Conservation (phyloP, 2,329 filamentous ascomycete genomes). For the Hypocreales sp. region DNA sequence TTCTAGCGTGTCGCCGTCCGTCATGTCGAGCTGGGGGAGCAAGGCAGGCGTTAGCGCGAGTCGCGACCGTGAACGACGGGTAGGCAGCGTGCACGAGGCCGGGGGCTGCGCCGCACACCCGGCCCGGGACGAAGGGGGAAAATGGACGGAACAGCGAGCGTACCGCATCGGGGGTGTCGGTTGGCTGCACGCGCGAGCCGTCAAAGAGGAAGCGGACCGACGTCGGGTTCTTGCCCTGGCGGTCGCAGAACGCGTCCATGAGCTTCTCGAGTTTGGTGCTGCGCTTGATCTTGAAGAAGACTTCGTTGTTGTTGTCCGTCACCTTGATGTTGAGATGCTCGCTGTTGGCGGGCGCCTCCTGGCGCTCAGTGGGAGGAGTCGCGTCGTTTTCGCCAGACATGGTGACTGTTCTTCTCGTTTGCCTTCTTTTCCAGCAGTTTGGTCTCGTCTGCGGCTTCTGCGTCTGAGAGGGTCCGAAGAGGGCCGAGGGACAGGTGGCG, state of each 20-base stretch:
- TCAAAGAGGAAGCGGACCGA: constrained; percentile 94
- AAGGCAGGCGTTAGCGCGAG: no score
- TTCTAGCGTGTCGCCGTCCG: constrained; percentile 87
- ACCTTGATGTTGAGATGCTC: constrained; percentile 99
- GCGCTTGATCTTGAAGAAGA: constrained; percentile 99
- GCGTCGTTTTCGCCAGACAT: constrained; percentile 33
- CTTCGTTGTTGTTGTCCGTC: constrained; percentile 97
- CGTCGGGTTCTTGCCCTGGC: constrained; percentile 72
- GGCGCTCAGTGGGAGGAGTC: constrained; percentile 30
- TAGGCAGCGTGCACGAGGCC: not conserved
- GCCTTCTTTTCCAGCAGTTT: not conserved
- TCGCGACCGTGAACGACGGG: not conserved
- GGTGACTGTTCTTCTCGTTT: not conserved
- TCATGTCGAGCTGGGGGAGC: constrained; percentile 70
- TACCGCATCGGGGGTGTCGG: constrained; percentile 85
- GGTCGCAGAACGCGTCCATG: constrained; percentile 95
- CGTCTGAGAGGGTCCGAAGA: no score
- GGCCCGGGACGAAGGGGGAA: no score
- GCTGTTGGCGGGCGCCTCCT: constrained; percentile 29
- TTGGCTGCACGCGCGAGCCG: constrained; percentile 77
- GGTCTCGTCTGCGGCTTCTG: not conserved
- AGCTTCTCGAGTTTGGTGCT: constrained; percentile 92
- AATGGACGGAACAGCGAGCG: constrained; percentile 22
- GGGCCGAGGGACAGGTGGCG: no score
- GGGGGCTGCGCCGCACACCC: no score